Conservation (phyloP, 208 protist genomes). For the Naegleria fowleri region DNA sequence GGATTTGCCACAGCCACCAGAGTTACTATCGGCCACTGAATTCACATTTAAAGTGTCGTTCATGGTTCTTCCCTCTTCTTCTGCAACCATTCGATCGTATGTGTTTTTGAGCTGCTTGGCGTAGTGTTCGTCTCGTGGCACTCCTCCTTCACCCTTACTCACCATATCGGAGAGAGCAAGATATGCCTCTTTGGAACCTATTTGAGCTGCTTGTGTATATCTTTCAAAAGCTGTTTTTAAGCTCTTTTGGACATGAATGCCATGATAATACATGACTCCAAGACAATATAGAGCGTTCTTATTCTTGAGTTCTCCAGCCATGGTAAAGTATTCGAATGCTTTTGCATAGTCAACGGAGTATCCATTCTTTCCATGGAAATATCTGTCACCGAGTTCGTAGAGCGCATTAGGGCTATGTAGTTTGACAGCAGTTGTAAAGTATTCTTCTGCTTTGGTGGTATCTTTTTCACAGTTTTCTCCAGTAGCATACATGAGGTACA, state of each 20-base stretch:
- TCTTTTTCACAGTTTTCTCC: background rate
- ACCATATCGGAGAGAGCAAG: background rate
- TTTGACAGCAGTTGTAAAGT: background rate
- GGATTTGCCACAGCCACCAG: background rate
- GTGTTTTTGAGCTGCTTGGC: background rate
- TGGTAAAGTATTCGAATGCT: background rate
- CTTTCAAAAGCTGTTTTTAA: background rate
- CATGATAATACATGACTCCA: slow-evolving; percentile 11
- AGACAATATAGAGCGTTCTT: slow-evolving; percentile 20
- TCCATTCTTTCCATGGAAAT: background rate
- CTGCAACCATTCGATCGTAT: background rate
- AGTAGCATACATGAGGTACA: background rate
- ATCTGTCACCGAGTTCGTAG: background rate
- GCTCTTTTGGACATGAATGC: background rate
- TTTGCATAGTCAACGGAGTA: background rate
- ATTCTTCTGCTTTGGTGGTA: background rate
- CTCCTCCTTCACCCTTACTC: background rate
- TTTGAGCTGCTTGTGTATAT: background rate
- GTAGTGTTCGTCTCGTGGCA: slow-evolving; percentile 5
- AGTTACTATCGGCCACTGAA: background rate
- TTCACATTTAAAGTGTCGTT: background rate
- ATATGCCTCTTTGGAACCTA: background rate
- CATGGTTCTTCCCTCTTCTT: background rate
- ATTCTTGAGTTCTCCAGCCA: background rate
- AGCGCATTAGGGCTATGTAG: background rate